Percentiles rank a stretch among this genome's conserved stretches.
Evolutionary conservation across 768 basidiomycete species (phyloP).

Genomic region (Solioccasus polychromus): DNA sequence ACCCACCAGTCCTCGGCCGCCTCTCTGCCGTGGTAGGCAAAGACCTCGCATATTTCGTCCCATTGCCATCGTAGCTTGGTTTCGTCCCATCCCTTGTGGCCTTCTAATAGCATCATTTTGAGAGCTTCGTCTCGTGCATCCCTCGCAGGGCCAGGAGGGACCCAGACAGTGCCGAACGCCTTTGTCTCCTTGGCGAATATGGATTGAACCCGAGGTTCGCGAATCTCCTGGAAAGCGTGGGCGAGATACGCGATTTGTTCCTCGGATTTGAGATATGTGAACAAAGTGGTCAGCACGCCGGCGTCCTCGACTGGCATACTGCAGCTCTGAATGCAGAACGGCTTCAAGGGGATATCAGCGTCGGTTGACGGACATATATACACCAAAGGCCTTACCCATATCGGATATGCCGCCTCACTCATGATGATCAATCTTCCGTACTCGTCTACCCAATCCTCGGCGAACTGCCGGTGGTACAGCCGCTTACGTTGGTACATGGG

Average conservation of each 20-base stretch:
- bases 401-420: conserved; percentile 61
- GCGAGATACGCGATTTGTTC: conserved; percentile 51
- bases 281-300: conserved; percentile 31
- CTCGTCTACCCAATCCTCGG: conserved; percentile 54
- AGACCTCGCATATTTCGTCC: conserved; percentile 53
- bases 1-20: conserved; percentile 68
- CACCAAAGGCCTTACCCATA: conserved; percentile 37
- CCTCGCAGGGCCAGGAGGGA: conserved; percentile 45
- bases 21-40: conserved; percentile 54
- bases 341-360: conserved; percentile 34
- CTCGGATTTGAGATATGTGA: conserved; percentile 43
- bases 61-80: conserved; percentile 47
- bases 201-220: conserved; percentile 45
- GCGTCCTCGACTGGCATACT: conserved; percentile 36
- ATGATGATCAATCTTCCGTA: conserved; percentile 50
- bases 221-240: conserved; percentile 58
- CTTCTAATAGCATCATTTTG: conserved; percentile 19
- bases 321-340: conserved; percentile 41
- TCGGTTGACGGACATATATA: background rate
- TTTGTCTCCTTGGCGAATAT: conserved; percentile 45
- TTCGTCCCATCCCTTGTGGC: conserved; percentile 47
- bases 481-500: conserved; percentile 39
- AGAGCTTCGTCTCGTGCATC: conserved; percentile 42
- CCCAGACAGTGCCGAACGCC: conserved; percentile 41
- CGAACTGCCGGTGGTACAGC: conserved; percentile 34